Percentiles rank a stretch among this genome's conserved stretches.
Conservation (phyloP, 805 yeast species). For the Brettanomyces sp. region DNA sequence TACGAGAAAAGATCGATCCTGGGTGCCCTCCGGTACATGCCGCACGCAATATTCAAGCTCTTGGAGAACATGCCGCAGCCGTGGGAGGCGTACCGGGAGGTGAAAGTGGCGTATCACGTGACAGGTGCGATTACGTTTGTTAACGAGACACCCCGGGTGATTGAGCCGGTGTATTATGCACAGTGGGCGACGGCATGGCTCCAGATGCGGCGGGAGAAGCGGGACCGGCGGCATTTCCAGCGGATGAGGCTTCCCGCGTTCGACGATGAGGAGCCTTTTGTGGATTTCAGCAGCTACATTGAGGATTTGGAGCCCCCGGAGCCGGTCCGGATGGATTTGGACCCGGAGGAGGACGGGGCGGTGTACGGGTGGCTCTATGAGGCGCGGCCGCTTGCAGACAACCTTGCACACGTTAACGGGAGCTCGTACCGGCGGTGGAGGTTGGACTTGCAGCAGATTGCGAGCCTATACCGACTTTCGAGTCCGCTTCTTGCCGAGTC, state of each 20-base stretch:
- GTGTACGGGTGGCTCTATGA: slow-evolving; percentile 78
- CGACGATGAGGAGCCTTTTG: slow-evolving; percentile 95
- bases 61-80: slow-evolving; percentile 98
- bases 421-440: slow-evolving; percentile 71
- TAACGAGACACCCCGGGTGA: slow-evolving; percentile 83
- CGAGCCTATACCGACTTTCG: slow-evolving; percentile 56
- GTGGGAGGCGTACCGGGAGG: slow-evolving; percentile 86
- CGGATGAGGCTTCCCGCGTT: slow-evolving; percentile 92
- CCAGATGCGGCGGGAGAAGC: slow-evolving; percentile 88
- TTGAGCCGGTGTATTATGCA: slow-evolving; percentile 83
- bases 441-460: slow-evolving; percentile 50
- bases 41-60: slow-evolving; percentile 85
- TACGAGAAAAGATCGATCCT: slow-evolving; percentile 80
- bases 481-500: slow-evolving; percentile 56
- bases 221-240: slow-evolving; percentile 82
- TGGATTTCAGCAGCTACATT: slow-evolving; percentile 72
- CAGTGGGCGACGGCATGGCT: slow-evolving; percentile 96
- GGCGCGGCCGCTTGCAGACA: slow-evolving; percentile 59
- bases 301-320: slow-evolving; percentile 65
- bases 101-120: slow-evolving; percentile 77
- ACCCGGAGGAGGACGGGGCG: slow-evolving; percentile 49
- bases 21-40: slow-evolving; percentile 90
- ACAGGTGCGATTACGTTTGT: slow-evolving; percentile 95
- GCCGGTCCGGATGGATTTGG: slow-evolving; percentile 60
- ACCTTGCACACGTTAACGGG: slow-evolving; percentile 51